Evolutionary conservation across 352 stramenopile genomes (phyloP), one percentile per base, ranked within the genome.

Genomic region (Phytopythium sindhum): DNA sequence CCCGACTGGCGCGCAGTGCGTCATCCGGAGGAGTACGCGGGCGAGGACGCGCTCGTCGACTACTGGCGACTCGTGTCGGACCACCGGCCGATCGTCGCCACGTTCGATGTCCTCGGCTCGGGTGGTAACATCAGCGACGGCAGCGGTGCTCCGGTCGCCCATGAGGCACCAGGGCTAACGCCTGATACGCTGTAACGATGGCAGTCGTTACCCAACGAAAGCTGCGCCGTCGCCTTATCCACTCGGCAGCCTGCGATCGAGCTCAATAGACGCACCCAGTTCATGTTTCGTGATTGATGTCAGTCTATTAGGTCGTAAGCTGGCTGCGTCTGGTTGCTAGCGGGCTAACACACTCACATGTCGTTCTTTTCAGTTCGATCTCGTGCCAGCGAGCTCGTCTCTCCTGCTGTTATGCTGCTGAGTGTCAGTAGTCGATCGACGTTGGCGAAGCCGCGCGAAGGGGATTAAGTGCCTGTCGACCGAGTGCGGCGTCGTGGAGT

Each of bases 31-130:
- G 75, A 82, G 42, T 65, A 77, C 15, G 63, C 63, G 24, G 77
- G 89, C 39, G 80, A 89, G 28, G 66, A 88, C 57, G 72, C 76
- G 57, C 70, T 90, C 52, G 83, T 95, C 55, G 79, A 95, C 65
- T 93, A 93, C 59, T 95, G 86, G 86, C 75, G 82, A 31, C 77
- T 93, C 68, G 77, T 95, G 48, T 95, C 86, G 55, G 82, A 91
- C 66, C 83, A 91, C 68, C 75, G 83, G 2, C 83, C 83, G 44
- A 72, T 91, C 4, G 78, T 91, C 31, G 76, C 80, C 24, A 75
- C 64, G n/a, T 91, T 91, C 52, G 68, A 90, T 31, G 67, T 90
- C 57, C 48, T 70, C 51, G 67, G 77, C 35, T 56, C 53, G 17
- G 44, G 35, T 17, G 55, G n/a, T 24, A 26, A 26, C 23, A 26